These are phyloP conservation scores for Colletotrichum echinochloae DNA, from an alignment of 2,329 filamentous ascomycete genomes.

Conservation along the genomic window DNA sequence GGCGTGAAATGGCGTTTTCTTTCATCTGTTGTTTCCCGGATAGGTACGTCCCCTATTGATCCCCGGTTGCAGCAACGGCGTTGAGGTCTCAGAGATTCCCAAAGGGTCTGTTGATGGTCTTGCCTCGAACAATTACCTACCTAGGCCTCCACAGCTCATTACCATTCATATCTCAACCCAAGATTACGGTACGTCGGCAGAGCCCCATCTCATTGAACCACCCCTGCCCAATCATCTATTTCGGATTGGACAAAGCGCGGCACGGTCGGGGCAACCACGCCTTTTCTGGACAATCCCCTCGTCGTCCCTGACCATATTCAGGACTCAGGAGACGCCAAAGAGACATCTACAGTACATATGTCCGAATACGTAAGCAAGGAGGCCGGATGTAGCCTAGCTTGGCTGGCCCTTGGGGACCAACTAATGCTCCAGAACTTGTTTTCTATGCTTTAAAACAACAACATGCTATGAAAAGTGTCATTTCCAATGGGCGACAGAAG, in stretches of 20 bases:
- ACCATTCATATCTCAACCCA: constrained; percentile 27
- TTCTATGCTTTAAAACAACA: too few species aligned
- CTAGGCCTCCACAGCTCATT: constrained; percentile 24
- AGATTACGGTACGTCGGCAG: constrained; percentile 10
- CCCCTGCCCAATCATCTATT: constrained; percentile 15
- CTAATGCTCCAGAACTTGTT: too few species aligned
- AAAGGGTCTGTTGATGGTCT: background rate
- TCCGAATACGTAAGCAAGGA: too few species aligned
- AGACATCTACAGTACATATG: background rate
- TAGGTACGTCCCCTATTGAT: background rate
- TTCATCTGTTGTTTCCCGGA: background rate
- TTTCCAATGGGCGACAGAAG: too few species aligned
- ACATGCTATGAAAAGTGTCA: too few species aligned
- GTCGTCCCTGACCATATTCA: constrained; percentile 8
- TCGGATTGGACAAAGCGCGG: background rate
- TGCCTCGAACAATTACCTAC: background rate
- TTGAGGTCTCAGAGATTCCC: background rate
- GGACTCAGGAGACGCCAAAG: background rate
- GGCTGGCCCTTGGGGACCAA: too few species aligned
- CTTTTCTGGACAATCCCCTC: background rate
- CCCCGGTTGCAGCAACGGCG: background rate
- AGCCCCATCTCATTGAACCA: constrained; percentile 32
- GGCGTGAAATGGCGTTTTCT: background rate
- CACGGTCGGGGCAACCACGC: constrained; percentile 6
- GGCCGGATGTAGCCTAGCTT: too few species aligned